These are phyloP conservation scores for Phlebiopsis flavidoalba DNA, from an alignment of 768 basidiomycete genomes.

Conservation along the genomic window DNA sequence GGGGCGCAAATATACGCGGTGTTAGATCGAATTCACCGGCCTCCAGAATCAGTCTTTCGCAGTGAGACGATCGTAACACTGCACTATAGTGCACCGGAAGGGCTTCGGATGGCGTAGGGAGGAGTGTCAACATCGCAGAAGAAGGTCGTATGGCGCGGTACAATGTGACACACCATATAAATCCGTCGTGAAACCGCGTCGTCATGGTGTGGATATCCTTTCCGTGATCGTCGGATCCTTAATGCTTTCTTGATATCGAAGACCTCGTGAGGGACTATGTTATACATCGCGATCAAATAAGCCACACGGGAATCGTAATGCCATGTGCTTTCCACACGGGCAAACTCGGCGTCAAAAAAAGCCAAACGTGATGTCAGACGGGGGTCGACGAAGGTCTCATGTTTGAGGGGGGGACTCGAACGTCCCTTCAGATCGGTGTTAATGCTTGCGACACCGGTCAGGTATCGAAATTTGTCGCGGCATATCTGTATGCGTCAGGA, in stretches of 20 bases:
- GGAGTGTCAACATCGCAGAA: neutral
- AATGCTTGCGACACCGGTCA: no score
- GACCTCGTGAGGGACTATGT: neutral
- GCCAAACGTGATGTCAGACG: no score
- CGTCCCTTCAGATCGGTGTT: no score
- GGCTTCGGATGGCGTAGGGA: constrained; percentile 15
- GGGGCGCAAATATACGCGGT: no score
- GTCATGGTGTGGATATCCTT: neutral
- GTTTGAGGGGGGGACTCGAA: no score
- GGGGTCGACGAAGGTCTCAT: no score
- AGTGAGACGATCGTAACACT: no score
- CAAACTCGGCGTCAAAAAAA: constrained; percentile 13
- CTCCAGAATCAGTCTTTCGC: no score
- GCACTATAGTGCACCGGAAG: constrained; percentile 16
- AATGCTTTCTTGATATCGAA: constrained; percentile 1
- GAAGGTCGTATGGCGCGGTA: no score
- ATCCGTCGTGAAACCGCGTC: neutral
- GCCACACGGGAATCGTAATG: neutral
- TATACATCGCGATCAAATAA: neutral
- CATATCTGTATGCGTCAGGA: no score
- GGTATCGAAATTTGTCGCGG: no score
- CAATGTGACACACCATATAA: neutral
- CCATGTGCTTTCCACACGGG: constrained; percentile 2
- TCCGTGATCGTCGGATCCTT: constrained; percentile 1
- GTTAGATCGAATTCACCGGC: no score